Evolutionary conservation across 2,329 filamentous ascomycete genomes (phyloP).

Genomic region (Trichoderma endophyticum): DNA sequence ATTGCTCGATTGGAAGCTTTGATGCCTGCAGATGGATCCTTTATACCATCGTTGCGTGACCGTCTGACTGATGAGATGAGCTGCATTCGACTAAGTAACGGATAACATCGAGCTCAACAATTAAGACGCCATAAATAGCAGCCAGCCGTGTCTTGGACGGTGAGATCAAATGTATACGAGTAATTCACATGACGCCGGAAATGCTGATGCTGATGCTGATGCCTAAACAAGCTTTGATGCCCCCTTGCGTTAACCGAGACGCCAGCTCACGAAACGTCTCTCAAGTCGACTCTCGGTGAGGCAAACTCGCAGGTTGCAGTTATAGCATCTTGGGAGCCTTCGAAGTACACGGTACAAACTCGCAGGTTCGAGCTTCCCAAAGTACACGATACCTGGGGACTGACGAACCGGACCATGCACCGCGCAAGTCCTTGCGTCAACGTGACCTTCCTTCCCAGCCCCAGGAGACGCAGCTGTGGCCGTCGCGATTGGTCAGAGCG

Average conservation of each 20-base stretch:
- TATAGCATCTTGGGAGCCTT: too few relatives aligned
- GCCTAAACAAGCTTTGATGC: neutral
- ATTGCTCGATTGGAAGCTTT: neutral
- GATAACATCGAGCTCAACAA: neutral
- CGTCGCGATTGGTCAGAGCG: constrained; percentile 16
- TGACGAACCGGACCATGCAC: neutral
- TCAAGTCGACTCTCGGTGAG: neutral
- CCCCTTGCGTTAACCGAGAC: neutral
- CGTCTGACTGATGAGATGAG: too few relatives aligned
- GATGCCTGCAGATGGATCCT: neutral
- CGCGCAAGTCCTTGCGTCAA: constrained; percentile 13
- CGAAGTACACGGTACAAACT: neutral
- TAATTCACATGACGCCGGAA: neutral
- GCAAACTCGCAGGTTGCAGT: neutral
- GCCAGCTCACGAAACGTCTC: neutral
- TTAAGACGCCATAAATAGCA: neutral
- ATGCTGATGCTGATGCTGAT: neutral
- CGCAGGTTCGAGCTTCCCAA: neutral
- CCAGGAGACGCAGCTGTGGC: neutral
- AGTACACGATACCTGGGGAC: neutral
- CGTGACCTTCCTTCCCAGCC: constrained; percentile 20
- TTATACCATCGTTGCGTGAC: neutral
- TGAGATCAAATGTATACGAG: neutral
- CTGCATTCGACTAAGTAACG: neutral
- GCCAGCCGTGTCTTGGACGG: neutral